A percentile compares a stretch with the other conserved stretches of the same genome.
Conservation (phyloP, 768 basidiomycete species). For the Dentipellis sp. region DNA sequence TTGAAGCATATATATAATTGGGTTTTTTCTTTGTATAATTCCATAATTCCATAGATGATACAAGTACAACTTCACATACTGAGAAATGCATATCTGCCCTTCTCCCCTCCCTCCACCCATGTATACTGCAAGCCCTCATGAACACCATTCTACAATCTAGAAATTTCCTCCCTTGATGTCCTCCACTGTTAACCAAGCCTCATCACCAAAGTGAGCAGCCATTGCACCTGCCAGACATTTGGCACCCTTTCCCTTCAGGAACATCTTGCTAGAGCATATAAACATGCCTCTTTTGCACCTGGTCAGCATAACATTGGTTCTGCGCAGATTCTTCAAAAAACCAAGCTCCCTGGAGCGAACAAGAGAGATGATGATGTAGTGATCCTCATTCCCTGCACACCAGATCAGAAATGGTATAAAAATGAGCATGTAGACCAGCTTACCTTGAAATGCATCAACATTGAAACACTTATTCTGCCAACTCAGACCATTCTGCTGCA, state of each 20-base stretch:
- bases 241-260: constrained; percentile 47
- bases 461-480: constrained; percentile 71
- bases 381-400: constrained; percentile 69
- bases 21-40: not conserved
- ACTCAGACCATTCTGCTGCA: constrained; percentile 39
- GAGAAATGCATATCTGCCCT: not conserved
- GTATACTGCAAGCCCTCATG: not conserved
- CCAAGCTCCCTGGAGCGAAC: constrained; percentile 57
- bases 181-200: constrained; percentile 27
- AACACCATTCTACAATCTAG: constrained; percentile 2
- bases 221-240: constrained; percentile 35
- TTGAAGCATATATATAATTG: not conserved
- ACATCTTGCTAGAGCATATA: constrained; percentile 54
- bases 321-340: constrained; percentile 53
- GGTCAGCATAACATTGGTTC: constrained; percentile 85
- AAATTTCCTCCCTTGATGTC: constrained; percentile 29
- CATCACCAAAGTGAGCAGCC: constrained; percentile 22
- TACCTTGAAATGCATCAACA: constrained; percentile 78
- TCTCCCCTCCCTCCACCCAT: not conserved
- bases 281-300: constrained; percentile 75
- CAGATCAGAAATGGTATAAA: constrained; percentile 3
- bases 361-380: constrained; percentile 64
- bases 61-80: not conserved
- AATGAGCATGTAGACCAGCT: constrained; percentile 6
- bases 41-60: not conserved